Evolutionary conservation across 768 basidiomycete genomes (phyloP), one percentile per base, ranked within the genome.

Genomic region (Coprinopsis sp.): DNA sequence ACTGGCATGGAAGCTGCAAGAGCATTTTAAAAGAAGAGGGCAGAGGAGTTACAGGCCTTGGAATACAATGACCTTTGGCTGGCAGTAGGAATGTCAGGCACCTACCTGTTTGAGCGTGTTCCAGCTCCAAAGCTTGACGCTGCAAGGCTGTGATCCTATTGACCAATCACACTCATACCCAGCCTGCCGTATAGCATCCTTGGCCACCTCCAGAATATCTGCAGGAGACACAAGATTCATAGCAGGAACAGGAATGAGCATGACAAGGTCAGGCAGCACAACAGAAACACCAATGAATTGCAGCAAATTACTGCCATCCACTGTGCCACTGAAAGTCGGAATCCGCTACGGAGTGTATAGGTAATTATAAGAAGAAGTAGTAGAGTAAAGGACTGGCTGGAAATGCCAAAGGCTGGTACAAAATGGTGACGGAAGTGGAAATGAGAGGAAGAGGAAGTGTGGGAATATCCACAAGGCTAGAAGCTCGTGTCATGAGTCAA

Each of bases 141-240:
- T 46, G 43, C 65, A 66, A 7, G 40, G 27, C 40, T 42, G 23
- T 41, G 47, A 42, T 51, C 54, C 43, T 55, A 48, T 23, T 39
- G 52, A 54, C 65, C 65, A 66, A 44, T 64, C 62, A 56, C 65
- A 66, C 12, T 37, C 46, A 52, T 51, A 54, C 8, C 53, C 53
- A 10, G 51, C 14, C 27, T 54, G 51, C 23, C 51, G 52, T 14
- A 62, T 46, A 14, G 57, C 47, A 50, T 63, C 52, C 52, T 58
- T 63, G 10, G 64, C 56, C 46, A 58, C 37, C 8, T 57, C 54
- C 27, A 63, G n/a, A 25, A 62, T 34, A 18, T 46, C 48, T 24
- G 59, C 54, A 38, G 47, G 44, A 18, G 41, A 21, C 2, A 18
- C 34, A 22, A 37, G 23, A 5, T 23, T 36, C 48, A 34, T 41